Evolutionary conservation across 176 grass and related monocot species (phyloP), one percentile per base, ranked within the genome.

Genomic region (Musa itinerans): DNA sequence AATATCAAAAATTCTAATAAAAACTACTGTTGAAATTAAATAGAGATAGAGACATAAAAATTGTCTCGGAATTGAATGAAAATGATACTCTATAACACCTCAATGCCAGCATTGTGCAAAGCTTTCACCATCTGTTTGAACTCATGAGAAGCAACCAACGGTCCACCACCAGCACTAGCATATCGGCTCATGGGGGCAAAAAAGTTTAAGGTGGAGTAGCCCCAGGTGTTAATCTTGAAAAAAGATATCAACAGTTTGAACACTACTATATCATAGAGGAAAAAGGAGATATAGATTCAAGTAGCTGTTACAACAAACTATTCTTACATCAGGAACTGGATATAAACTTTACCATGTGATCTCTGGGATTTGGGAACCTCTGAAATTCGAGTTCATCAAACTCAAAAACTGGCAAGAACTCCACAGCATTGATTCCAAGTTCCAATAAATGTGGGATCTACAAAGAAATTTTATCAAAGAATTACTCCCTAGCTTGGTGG

Each of bases 121-220:
- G 91, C 84, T 84, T 92, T 94, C 50, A 99, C 79, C 95, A 99
- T 99, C 73, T 91, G 73, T 81, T 99, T 99, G 79, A 99, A 86
- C 58, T 99, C 90, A 77, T 80, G 69, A 72, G 90, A 91, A 85
- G 95, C 90, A 92, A 56, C 83, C 57, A 87, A 65, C 74, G 95
- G 88, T 72, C 95, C 95, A 89, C 90, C 90, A 82, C 90, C 86
- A n/a, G 88, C 66, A 87, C 95, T 94, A 73, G 95, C 95, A 91
- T 99, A 99, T 65, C 90, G 95, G 76, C 84, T 92, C 95, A 99
- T 99, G 10, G 90, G 90, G n/a, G 95, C 88, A 89, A 99, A 99
- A 91, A 99, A 92, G 65, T 99, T 99, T 12, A 99, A n/a, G 15
- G 95, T 99, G 55, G 95, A 99, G 77, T 99, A 99, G 26, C 90